A percentile compares a stretch with the other conserved stretches of the same genome.
Evolutionary conservation across 2,329 filamentous ascomycete species (phyloP).

Genomic region (Nothomitra cinnamomea): DNA sequence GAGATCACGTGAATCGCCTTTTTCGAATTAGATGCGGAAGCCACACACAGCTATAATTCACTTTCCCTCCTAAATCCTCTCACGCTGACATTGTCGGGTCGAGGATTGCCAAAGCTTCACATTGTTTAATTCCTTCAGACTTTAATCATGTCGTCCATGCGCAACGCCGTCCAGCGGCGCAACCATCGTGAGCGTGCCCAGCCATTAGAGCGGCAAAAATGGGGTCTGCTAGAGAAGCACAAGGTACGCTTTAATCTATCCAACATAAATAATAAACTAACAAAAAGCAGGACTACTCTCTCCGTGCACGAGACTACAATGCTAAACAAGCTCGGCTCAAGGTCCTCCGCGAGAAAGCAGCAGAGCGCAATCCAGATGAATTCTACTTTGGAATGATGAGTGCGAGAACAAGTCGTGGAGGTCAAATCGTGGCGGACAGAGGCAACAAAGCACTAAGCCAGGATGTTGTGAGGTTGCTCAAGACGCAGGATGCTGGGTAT

Average conservation of each 20-base stretch:
- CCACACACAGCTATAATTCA: neutral
- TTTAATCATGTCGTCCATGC: constrained; percentile 36
- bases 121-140: neutral
- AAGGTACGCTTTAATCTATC: constrained; percentile 37
- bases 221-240: constrained; percentile 89
- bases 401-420: constrained; percentile 27
- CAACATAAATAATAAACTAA: constrained; percentile 3
- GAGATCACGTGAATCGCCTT: too few species aligned
- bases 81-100: neutral
- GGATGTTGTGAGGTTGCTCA: constrained; percentile 44
- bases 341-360: constrained; percentile 40
- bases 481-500: constrained; percentile 48
- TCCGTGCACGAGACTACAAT: constrained; percentile 47
- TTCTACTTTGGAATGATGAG: constrained; percentile 50
- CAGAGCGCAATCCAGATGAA: constrained; percentile 46
- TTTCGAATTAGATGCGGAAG: too few species aligned
- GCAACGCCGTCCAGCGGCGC: constrained; percentile 55
- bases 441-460: constrained; percentile 30
- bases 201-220: constrained; percentile 63
- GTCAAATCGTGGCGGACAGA: constrained; percentile 27
- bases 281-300: constrained; percentile 38
- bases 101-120: neutral
- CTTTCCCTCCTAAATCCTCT: neutral
- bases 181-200: constrained; percentile 85
- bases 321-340: constrained; percentile 41